Evolutionary conservation across 495 filamentous ascomycete species (phyloP).

Genomic region (Daldinia caldariorum): DNA sequence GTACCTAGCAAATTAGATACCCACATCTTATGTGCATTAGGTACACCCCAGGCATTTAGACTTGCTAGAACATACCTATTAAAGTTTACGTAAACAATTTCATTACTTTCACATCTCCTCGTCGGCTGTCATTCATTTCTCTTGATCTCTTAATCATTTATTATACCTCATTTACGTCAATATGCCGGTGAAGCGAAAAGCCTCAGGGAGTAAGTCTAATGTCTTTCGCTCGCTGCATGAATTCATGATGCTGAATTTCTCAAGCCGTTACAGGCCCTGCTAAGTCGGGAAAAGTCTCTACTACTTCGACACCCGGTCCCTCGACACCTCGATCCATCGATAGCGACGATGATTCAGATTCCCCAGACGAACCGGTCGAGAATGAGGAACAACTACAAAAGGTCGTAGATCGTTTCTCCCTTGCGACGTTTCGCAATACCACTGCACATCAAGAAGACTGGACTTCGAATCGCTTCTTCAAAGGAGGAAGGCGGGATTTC

Average conservation of each 20-base stretch:
- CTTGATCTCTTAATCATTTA: not conserved
- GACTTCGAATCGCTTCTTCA: constrained; percentile 57
- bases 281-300: constrained; percentile 68
- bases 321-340: constrained; percentile 71
- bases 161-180: constrained; percentile 18
- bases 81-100: too few species aligned
- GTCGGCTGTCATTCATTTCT: constrained; percentile 11
- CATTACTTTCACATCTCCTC: constrained; percentile 1
- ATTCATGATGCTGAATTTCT: constrained; percentile 50
- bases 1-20: not conserved
- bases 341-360: constrained; percentile 68
- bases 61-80: too few species aligned
- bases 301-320: constrained; percentile 73
- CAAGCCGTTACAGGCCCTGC: constrained; percentile 62
- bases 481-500: constrained; percentile 69
- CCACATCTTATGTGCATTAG: too few species aligned
- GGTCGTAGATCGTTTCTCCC: constrained; percentile 73
- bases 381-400: constrained; percentile 65
- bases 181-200: constrained; percentile 86
- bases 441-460: constrained; percentile 52
- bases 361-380: constrained; percentile 60
- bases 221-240: constrained; percentile 38
- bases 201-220: constrained; percentile 60
- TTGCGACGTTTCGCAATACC: constrained; percentile 56
- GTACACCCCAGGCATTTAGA: too few species aligned